phyloP scores from a whole-genome alignment of 148 eudicot genomes.

The Amaranthus palmeri region DNA sequence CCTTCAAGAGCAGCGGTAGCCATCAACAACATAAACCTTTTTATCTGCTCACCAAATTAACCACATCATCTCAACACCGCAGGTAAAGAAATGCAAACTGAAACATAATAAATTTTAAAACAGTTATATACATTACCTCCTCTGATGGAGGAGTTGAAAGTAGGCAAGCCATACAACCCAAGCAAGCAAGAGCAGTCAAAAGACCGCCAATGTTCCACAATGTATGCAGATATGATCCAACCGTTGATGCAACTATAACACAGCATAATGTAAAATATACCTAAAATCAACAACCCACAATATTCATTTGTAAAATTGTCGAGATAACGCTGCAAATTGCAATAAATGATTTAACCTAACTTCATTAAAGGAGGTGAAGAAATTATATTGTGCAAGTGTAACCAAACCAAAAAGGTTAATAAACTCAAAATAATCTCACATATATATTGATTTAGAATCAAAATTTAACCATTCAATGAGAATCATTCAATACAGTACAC shows the following conservation, averaged over 20 bases:
- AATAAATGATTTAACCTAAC: too few species aligned
- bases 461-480: too few species aligned
- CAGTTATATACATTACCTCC: conserved; percentile 43
- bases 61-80: neutral
- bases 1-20: conserved; percentile 63
- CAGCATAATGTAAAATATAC: conserved; percentile 42
- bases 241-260: conserved; percentile 70
- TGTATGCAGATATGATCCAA: conserved; percentile 77
- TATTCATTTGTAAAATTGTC: too few species aligned
- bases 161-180: conserved; percentile 67
- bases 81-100: neutral
- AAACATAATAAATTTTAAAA: neutral
- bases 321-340: too few species aligned
- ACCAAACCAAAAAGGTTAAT: too few species aligned
- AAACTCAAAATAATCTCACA: too few species aligned
- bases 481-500: too few species aligned
- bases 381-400: too few species aligned
- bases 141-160: conserved; percentile 40
- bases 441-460: too few species aligned
- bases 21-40: conserved; percentile 63
- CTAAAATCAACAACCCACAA: conserved; percentile 7
- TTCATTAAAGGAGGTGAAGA: too few species aligned
- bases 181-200: conserved; percentile 61
- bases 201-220: conserved; percentile 87
- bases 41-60: conserved; percentile 19